Evolutionary conservation across 371 early-diverging fungal species (phyloP).

Genomic region (Basidiobolus meristosporus): DNA sequence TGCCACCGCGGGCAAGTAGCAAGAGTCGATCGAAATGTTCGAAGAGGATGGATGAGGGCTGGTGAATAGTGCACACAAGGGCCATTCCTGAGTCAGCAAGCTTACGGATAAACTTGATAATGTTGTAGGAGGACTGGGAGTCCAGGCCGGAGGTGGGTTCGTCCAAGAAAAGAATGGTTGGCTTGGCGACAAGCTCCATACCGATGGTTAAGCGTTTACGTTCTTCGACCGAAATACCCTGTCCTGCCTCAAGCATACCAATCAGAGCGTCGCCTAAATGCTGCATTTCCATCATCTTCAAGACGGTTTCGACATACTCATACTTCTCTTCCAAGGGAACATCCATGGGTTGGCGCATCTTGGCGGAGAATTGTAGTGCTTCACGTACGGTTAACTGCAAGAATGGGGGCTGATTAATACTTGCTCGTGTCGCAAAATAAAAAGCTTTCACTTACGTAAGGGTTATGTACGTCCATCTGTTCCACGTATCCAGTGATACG

Average conservation of each 20-base stretch:
- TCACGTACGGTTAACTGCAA: constrained; percentile 31
- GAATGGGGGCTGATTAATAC: too few species aligned
- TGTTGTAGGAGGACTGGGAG: constrained; percentile 42
- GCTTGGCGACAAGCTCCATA: constrained; percentile 54
- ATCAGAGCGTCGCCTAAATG: constrained; percentile 32
- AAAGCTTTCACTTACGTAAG: constrained; percentile 10
- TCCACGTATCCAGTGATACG: constrained; percentile 64
- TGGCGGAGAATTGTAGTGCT: constrained; percentile 45
- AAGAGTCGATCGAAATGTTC: constrained; percentile 63
- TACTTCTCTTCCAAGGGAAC: constrained; percentile 38
- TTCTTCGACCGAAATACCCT: constrained; percentile 30
- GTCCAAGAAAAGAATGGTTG: constrained; percentile 62
- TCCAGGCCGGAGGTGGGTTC: constrained; percentile 70
- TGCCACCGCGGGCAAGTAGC: constrained; percentile 60
- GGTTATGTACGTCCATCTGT: constrained; percentile 56
- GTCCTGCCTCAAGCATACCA: constrained; percentile 21
- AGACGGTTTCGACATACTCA: constrained; percentile 44
- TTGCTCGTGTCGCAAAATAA: too few species aligned
- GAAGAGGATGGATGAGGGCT: constrained; percentile 64
- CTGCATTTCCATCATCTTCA: constrained; percentile 40
- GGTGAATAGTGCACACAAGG: constrained; percentile 71
- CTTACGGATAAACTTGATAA: constrained; percentile 49
- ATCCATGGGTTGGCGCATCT: constrained; percentile 36
- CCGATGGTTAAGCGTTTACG: constrained; percentile 34
- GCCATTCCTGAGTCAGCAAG: constrained; percentile 46